Percentiles rank a stretch among this genome's conserved stretches.
phyloP scores from a whole-genome alignment of 495 filamentous ascomycete genomes.

The Terfezia claveryi region DNA sequence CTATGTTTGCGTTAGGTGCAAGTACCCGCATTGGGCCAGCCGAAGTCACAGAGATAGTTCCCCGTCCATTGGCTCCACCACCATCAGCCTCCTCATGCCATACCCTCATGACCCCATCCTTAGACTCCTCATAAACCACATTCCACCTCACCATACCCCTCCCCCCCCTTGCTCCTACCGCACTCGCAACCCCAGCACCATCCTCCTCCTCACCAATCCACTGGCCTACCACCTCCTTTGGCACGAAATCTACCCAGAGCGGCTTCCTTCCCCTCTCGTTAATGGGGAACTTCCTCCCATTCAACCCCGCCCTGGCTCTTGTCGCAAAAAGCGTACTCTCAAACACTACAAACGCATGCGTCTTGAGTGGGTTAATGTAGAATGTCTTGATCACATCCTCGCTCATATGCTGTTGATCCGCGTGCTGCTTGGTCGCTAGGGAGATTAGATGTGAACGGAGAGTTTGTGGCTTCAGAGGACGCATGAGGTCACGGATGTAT shows the following conservation, averaged over 20 bases:
- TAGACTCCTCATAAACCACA: conserved; percentile 40
- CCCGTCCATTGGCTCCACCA: neutral
- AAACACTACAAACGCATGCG: conserved; percentile 67
- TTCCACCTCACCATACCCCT: conserved; percentile 37
- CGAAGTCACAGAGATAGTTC: neutral
- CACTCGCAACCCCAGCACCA: conserved; percentile 28
- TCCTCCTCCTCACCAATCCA: conserved; percentile 42
- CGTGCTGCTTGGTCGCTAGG: conserved; percentile 30
- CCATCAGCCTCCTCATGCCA: conserved; percentile 29
- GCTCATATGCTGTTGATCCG: no score
- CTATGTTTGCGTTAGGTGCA: neutral
- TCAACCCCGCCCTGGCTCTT: conserved; percentile 53
- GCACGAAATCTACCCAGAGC: conserved; percentile 80
- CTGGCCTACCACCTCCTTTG: conserved; percentile 43
- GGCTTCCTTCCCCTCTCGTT: conserved; percentile 64
- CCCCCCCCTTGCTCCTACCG: conserved; percentile 25
- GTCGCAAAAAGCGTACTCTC: conserved; percentile 43
- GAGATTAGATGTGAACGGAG: conserved; percentile 44
- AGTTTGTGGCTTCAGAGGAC: conserved; percentile 45
- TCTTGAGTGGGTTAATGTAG: conserved; percentile 64
- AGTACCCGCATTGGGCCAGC: neutral
- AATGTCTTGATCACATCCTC: conserved; percentile 37
- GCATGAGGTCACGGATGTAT: conserved; percentile 81
- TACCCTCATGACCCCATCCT: conserved; percentile 32
- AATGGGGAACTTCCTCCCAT: conserved; percentile 54